phyloP scores from a whole-genome alignment of 2,329 filamentous ascomycete species.

The Parascedosporium putredinis region DNA sequence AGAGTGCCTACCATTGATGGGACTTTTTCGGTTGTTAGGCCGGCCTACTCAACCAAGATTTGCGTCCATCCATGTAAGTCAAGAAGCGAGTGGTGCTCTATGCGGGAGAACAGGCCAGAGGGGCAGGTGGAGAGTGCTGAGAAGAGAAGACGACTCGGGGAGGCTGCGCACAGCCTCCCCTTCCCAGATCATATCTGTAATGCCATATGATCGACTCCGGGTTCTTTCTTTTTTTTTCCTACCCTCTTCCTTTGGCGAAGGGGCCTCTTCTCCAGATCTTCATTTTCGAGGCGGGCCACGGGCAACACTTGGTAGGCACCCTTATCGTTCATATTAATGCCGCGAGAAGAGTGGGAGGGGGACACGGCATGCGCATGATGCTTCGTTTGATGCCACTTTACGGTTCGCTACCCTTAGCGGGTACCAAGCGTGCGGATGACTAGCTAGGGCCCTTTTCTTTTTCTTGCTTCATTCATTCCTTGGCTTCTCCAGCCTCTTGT shows the following conservation, averaged over 20 bases:
- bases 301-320: not conserved
- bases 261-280: too few species aligned
- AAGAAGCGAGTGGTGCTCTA: not conserved
- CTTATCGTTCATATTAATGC: not conserved
- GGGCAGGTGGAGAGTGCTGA: too few species aligned
- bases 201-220: constrained; percentile 1
- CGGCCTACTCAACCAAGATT: too few species aligned
- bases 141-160: not conserved
- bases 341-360: not conserved
- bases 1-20: too few species aligned
- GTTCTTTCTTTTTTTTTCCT: not conserved
- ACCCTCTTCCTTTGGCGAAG: not conserved
- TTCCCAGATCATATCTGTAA: not conserved
- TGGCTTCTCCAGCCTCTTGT: not conserved
- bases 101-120: not conserved
- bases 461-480: too few species aligned
- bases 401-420: not conserved
- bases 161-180: not conserved
- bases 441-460: too few species aligned
- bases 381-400: not conserved
- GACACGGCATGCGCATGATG: not conserved
- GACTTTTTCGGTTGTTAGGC: too few species aligned
- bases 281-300: too few species aligned
- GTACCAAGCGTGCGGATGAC: not conserved
- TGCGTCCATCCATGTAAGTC: too few species aligned